phyloP scores from a whole-genome alignment of 176 grass and related monocot genomes.

The Eragrostis nindensis region DNA sequence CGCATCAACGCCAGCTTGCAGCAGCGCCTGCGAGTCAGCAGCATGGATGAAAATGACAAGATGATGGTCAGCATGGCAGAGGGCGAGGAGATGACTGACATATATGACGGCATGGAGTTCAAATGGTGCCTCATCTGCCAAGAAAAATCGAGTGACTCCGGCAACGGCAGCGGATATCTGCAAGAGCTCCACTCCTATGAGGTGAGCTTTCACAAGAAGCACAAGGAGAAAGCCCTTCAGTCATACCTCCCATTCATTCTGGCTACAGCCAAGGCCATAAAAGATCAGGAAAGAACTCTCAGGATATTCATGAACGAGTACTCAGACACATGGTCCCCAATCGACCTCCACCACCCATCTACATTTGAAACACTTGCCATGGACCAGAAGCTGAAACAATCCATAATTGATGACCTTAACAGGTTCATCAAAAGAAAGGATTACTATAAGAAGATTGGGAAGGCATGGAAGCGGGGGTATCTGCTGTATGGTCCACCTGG shows the following conservation, averaged over 20 bases:
- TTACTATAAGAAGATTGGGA: conserved; percentile 81
- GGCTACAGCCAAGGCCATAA: conserved; percentile 58
- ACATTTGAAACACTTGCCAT: conserved; percentile 82
- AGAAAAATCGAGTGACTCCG: background rate
- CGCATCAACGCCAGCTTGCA: conserved; percentile 41
- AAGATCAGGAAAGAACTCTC: conserved; percentile 55
- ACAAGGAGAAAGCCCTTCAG: conserved; percentile 66
- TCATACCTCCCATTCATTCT: conserved; percentile 74
- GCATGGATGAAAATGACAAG: conserved; percentile 39
- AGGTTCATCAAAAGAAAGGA: conserved; percentile 80
- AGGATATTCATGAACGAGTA: conserved; percentile 64
- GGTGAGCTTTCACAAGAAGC: conserved; percentile 70
- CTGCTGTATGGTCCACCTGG: conserved; percentile 84
- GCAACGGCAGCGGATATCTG: background rate
- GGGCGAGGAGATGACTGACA: conserved; percentile 66
- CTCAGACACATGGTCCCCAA: conserved; percentile 49
- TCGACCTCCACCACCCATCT: conserved; percentile 79
- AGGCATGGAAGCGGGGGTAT: conserved; percentile 95
- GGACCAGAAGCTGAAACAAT: conserved; percentile 60
- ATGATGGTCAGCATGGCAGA: conserved; percentile 60
- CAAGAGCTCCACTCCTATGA: conserved; percentile 50
- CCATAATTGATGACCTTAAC: conserved; percentile 65
- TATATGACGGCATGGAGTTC: conserved; percentile 61
- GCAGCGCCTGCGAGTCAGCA: conserved; percentile 51
- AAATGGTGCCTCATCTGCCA: conserved; percentile 45